Percentiles rank a stretch among this genome's conserved stretches.
These are phyloP conservation scores for Trichosanthes truncata DNA, from an alignment of 306 rosid species.

Conservation along the genomic window DNA sequence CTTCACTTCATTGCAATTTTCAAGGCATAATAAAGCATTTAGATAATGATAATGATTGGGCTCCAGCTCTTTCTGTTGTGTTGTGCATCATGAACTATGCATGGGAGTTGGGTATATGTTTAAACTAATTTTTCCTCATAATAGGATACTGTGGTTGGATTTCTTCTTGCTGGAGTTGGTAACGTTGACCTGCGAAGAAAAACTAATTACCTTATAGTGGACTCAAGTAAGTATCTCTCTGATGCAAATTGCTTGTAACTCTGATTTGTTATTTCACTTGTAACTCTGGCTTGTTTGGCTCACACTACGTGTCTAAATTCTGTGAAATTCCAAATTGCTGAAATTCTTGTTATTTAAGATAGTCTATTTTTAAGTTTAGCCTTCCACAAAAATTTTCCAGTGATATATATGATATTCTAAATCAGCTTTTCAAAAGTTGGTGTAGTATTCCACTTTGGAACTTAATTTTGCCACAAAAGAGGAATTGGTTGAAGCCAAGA, in stretches of 20 bases:
- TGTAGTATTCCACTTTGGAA: background rate
- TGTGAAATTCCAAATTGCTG: background rate
- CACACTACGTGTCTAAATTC: background rate
- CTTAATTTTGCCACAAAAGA: background rate
- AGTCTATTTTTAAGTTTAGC: background rate
- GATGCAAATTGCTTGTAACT: background rate
- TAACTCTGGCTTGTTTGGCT: background rate
- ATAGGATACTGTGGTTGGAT: conserved; percentile 87
- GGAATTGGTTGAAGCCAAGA: background rate
- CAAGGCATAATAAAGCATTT: background rate
- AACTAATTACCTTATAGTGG: conserved; percentile 88
- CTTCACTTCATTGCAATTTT: background rate
- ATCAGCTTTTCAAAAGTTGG: background rate
- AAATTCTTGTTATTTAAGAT: background rate
- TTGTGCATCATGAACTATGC: background rate
- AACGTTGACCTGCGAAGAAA: conserved; percentile 87
- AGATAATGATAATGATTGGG: background rate
- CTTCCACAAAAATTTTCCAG: background rate
- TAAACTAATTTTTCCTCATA: background rate
- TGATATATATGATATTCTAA: background rate
- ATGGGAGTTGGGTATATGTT: background rate
- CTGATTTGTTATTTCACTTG: background rate
- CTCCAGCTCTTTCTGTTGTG: background rate
- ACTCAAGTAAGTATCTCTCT: conserved; percentile 55
- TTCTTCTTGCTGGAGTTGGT: conserved; percentile 96